A percentile compares a stretch with the other conserved stretches of the same genome.
These are phyloP conservation scores for Debaryomyces sp. DNA, from an alignment of 1,139 yeast genomes.

Conservation along the genomic window DNA sequence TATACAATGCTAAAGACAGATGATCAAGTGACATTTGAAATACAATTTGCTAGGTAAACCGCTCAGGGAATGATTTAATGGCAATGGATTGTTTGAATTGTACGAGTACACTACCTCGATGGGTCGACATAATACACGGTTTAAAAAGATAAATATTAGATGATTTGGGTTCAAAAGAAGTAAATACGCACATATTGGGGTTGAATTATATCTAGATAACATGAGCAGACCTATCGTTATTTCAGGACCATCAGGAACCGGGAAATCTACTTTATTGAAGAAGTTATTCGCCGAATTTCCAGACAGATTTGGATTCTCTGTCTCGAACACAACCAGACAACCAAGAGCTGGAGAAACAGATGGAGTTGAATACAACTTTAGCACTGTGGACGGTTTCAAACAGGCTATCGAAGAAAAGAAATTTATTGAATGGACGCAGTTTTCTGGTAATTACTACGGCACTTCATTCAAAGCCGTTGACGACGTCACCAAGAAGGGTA, in stretches of 20 bases:
- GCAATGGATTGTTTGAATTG: background rate
- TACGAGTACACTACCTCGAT: background rate
- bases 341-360: constrained; percentile 92
- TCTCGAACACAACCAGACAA: constrained; percentile 88
- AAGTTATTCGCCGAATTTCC: constrained; percentile 90
- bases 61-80: too few species aligned
- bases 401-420: constrained; percentile 68
- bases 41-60: background rate
- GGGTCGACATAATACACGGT: background rate
- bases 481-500: constrained; percentile 64
- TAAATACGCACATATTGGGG: background rate
- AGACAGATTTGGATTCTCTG: constrained; percentile 86
- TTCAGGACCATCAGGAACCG: constrained; percentile 97
- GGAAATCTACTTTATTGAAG: constrained; percentile 91
- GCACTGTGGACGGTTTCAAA: constrained; percentile 77
- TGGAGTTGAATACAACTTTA: constrained; percentile 89
- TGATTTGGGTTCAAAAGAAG: background rate
- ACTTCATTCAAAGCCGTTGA: constrained; percentile 85
- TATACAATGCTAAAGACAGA: background rate
- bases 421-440: constrained; percentile 97
- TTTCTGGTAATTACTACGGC: constrained; percentile 96
- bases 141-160: background rate
- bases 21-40: too few species aligned
- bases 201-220: background rate
- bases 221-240: constrained; percentile 79